Conservation (phyloP, 2,329 filamentous ascomycete species). For the Dothistroma pini region DNA sequence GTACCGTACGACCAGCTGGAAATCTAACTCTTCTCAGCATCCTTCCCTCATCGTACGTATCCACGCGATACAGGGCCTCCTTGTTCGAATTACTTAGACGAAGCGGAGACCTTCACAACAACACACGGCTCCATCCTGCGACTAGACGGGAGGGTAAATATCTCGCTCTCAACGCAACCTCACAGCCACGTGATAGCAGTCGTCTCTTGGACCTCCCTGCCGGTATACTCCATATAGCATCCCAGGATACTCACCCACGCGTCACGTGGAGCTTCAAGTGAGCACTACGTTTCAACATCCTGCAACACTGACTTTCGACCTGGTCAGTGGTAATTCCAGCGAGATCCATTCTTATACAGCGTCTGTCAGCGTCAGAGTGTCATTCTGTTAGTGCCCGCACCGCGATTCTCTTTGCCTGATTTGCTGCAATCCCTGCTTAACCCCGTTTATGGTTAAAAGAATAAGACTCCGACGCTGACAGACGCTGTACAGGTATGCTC, state of each 20-base stretch:
- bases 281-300: slow-evolving; percentile 2
- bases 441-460: too few relatives aligned
- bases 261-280: background rate
- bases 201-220: background rate
- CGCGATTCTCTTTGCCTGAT: too few relatives aligned
- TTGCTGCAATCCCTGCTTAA: too few relatives aligned
- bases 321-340: slow-evolving; percentile 3
- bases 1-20: background rate
- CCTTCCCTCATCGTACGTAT: background rate
- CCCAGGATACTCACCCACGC: background rate
- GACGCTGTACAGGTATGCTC: background rate
- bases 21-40: background rate
- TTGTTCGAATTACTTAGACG: background rate
- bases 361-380: background rate
- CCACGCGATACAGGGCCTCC: background rate
- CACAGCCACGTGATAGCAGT: background rate
- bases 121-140: background rate
- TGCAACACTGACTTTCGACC: background rate
- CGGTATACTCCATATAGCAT: background rate
- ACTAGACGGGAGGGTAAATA: background rate
- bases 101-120: background rate
- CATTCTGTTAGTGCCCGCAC: too few relatives aligned
- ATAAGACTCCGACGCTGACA: too few relatives aligned
- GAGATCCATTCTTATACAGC: background rate
- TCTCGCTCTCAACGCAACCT: background rate